Evolutionary conservation across 371 early-diverging fungal species (phyloP).

Genomic region (Rhizomucor miehei): DNA sequence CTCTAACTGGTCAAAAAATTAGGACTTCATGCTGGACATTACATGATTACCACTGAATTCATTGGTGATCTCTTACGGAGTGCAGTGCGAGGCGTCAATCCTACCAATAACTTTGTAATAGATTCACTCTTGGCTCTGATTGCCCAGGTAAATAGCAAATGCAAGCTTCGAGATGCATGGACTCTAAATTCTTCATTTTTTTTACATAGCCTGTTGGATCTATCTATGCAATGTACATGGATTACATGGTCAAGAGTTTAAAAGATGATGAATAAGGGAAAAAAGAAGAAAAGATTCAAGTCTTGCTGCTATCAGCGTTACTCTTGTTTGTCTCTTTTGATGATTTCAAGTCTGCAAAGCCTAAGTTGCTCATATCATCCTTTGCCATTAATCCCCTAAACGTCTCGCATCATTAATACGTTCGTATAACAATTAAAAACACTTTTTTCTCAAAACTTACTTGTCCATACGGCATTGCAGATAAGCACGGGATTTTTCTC

Average conservation of each 20-base stretch:
- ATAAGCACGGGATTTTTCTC: constrained; percentile 67
- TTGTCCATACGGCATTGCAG: constrained; percentile 83
- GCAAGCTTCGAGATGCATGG: background rate
- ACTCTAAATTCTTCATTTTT: constrained; percentile 3
- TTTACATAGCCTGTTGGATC: constrained; percentile 38
- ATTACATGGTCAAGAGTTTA: constrained; percentile 29
- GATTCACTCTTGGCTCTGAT: constrained; percentile 33
- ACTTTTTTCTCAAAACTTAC: too few species aligned
- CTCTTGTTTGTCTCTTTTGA: too few species aligned
- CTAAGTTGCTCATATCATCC: constrained; percentile 69
- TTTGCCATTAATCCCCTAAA: constrained; percentile 62
- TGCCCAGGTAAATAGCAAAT: constrained; percentile 34
- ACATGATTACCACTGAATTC: constrained; percentile 53
- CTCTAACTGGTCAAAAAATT: background rate
- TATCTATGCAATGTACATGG: constrained; percentile 43
- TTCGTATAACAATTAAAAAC: background rate
- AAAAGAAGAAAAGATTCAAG: background rate
- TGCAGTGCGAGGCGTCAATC: constrained; percentile 44
- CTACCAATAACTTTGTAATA: constrained; percentile 39
- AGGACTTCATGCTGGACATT: constrained; percentile 39
- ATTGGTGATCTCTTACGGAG: constrained; percentile 47
- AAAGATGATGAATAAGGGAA: too few species aligned
- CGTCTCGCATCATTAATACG: background rate
- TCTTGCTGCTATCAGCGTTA: too few species aligned
- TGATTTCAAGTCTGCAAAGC: constrained; percentile 52